Conservation (phyloP, 2,329 filamentous ascomycete genomes). For the Fusarium scirpi region DNA sequence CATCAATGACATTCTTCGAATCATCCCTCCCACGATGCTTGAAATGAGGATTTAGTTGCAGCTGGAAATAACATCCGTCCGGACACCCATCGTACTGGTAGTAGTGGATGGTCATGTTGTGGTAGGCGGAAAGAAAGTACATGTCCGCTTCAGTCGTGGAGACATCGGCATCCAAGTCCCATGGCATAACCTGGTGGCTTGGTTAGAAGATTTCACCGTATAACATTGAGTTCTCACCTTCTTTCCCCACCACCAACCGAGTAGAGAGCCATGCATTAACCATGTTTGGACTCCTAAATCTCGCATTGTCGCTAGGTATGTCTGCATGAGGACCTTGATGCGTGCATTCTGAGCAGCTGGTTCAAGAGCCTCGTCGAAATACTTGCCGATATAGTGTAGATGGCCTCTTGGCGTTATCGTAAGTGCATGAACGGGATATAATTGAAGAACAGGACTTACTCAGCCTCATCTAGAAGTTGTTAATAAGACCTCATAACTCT, state of each 20-base stretch:
- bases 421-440: conserved; percentile 8
- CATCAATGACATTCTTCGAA: conserved; percentile 59
- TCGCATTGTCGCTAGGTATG: conserved; percentile 76
- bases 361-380: conserved; percentile 54
- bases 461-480: conserved; percentile 35
- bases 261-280: conserved; percentile 85
- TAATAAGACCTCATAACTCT: background rate
- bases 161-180: conserved; percentile 83
- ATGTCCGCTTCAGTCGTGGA: conserved; percentile 77
- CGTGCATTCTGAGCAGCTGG: conserved; percentile 70
- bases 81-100: conserved; percentile 55
- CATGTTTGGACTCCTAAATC: conserved; percentile 79
- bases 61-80: conserved; percentile 58
- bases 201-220: conserved; percentile 7
- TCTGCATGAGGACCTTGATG: conserved; percentile 74
- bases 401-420: conserved; percentile 34
- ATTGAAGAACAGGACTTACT: conserved; percentile 26
- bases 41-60: conserved; percentile 63
- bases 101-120: conserved; percentile 69
- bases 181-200: conserved; percentile 71
- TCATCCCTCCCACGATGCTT: conserved; percentile 54
- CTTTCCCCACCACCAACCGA: conserved; percentile 89
- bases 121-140: conserved; percentile 71
- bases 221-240: conserved; percentile 49
- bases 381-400: conserved; percentile 55